Conservation (phyloP, 2,329 filamentous ascomycete genomes). For the Samsoniella hepiali region DNA sequence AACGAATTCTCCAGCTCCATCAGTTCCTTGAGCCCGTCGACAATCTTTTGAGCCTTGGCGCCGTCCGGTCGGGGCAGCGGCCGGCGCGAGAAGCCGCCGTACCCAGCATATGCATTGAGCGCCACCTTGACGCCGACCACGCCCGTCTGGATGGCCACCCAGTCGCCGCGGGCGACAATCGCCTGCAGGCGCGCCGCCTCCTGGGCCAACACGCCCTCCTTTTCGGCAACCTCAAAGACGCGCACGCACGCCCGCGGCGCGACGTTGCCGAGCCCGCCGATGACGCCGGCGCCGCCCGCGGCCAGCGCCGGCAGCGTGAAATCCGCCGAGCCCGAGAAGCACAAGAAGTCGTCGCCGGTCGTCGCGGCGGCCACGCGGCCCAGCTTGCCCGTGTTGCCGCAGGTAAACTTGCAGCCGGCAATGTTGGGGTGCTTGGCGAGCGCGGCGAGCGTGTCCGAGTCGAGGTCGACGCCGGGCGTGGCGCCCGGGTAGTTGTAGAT, state of each 20-base stretch:
- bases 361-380: constrained; percentile 57
- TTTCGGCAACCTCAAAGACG: constrained; percentile 57
- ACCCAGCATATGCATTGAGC: constrained; percentile 63
- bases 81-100: constrained; percentile 51
- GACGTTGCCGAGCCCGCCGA: constrained; percentile 70
- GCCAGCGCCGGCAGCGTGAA: constrained; percentile 67
- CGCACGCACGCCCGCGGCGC: constrained; percentile 63
- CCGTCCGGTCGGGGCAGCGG: constrained; percentile 27
- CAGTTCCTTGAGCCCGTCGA: constrained; percentile 23
- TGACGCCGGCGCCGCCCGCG: constrained; percentile 67
- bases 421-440: constrained; percentile 63
- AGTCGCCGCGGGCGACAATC: constrained; percentile 65
- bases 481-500: constrained; percentile 69
- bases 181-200: constrained; percentile 65
- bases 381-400: constrained; percentile 67
- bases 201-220: constrained; percentile 45
- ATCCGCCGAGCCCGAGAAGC: constrained; percentile 70
- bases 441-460: constrained; percentile 58
- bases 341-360: constrained; percentile 60
- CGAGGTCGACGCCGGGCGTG: constrained; percentile 61
- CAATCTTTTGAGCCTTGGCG: constrained; percentile 20
- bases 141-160: constrained; percentile 68
- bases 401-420: constrained; percentile 66
- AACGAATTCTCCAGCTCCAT: constrained; percentile 24
- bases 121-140: constrained; percentile 70